Evolutionary conservation across 306 rosid species (phyloP), one percentile per base, ranked within the genome.

Genomic region (Mimosa bimucronata): DNA sequence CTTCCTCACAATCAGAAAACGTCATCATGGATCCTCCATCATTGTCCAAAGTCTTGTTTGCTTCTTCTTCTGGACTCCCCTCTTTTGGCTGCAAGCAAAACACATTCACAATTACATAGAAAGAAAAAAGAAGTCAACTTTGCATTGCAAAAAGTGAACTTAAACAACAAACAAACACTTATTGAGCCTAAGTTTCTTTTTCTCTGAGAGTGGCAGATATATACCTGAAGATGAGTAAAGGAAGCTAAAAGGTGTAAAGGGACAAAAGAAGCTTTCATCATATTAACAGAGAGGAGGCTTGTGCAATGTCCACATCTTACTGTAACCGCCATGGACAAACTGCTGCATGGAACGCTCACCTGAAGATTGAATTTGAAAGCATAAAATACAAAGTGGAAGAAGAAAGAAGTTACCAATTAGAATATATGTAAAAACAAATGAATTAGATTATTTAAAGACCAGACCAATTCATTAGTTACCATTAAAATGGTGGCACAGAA

Each of bases 261-360:
- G 71, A 92, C 85, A 77, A 91, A 89, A 79, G 97, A 85, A 87
- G 97, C 95, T 82, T 91, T 91, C 89, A 83, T 85, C 98, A 92
- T 88, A 60, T 92, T 91, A 76, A 92, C 95, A 46, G 98, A 92
- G 11, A 94, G 88, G 37, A 94, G 94, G 85, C 90, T 78, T 13
- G 94, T 80, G 91, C 97, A 94, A 73, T 94, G 98, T 13, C 98
- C 98, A 38, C 97, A 94, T 80, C 94, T 91, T 8, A 94, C 97
- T n/a, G 91, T 91, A 41, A 92, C 98, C 81, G 88, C 90, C 97
- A 83, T 88, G 71, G 94, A 86, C 81, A 94, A 79, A 87, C 97
- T 92, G 89, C 89, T 86, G 88, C 94, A 94, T 81, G 98, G 98
- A 21, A 94, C 97, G 44, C 97, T 92, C 2, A 94, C 98, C 97